These are phyloP conservation scores for Fomitiporia mediterranea DNA, from an alignment of 1,284 basidiomycete species.

Conservation along the genomic window DNA sequence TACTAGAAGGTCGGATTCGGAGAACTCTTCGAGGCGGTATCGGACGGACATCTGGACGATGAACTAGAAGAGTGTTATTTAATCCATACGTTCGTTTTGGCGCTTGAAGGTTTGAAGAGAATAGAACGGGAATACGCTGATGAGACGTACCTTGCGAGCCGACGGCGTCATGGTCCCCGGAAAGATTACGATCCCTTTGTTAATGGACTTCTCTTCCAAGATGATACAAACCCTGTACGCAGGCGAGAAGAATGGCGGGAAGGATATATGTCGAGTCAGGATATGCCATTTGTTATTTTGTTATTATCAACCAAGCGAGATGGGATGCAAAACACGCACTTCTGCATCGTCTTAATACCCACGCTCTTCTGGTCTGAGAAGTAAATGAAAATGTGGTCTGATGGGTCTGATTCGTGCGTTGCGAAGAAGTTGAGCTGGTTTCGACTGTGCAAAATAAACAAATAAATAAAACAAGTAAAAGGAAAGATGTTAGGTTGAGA, in stretches of 20 bases:
- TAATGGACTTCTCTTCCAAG: conserved; percentile 86
- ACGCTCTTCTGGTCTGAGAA: conserved; percentile 93
- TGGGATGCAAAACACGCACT: conserved; percentile 50
- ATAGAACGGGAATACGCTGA: no score
- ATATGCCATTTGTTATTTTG: no score
- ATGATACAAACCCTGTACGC: conserved; percentile 71
- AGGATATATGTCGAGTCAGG: no score
- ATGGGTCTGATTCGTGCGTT: conserved; percentile 59
- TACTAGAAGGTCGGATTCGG: conserved; percentile 93
- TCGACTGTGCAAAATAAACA: conserved; percentile 53
- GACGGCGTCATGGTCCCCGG: conserved; percentile 95
- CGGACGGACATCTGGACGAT: conserved; percentile 82
- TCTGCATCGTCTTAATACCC: conserved; percentile 93
- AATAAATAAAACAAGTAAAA: conserved; percentile 24
- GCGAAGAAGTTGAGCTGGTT: conserved; percentile 86
- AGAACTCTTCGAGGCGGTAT: conserved; percentile 93
- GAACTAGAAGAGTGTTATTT: conserved; percentile 48
- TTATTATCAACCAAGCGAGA: conserved; percentile 13
- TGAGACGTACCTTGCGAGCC: conserved; percentile 75
- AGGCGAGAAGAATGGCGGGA: no score
- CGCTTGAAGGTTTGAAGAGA: background rate
- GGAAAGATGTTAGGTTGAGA: background rate
- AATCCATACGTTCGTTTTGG: background rate
- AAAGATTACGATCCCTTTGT: conserved; percentile 93
- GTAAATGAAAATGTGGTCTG: conserved; percentile 89